These are phyloP conservation scores for Leptographium procerum DNA, from an alignment of 2,329 filamentous ascomycete genomes.

Conservation along the genomic window DNA sequence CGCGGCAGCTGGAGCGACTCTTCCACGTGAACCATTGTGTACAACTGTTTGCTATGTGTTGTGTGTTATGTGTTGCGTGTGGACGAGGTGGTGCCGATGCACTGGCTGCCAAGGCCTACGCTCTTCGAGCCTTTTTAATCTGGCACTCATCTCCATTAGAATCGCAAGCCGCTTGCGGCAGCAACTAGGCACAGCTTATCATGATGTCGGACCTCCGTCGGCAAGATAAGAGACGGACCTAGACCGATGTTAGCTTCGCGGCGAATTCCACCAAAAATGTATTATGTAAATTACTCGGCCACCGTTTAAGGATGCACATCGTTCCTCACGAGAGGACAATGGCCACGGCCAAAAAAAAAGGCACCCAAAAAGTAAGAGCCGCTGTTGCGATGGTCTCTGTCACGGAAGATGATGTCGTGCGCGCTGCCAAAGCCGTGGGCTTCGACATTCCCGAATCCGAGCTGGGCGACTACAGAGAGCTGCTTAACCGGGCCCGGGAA, in stretches of 20 bases:
- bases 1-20: conserved; percentile 8
- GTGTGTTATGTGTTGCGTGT: background rate
- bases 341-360: background rate
- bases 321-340: too few species aligned
- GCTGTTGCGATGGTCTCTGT: conserved; percentile 1
- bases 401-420: conserved; percentile 10
- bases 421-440: conserved; percentile 18
- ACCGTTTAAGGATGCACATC: too few species aligned
- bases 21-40: conserved; percentile 10
- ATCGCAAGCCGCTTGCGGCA: too few species aligned
- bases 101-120: background rate
- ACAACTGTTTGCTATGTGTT: background rate
- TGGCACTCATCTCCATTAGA: background rate
- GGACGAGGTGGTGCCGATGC: too few species aligned
- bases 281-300: background rate
- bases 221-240: background rate
- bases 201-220: background rate
- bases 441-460: conserved; percentile 17
- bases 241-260: background rate
- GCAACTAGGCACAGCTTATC: too few species aligned
- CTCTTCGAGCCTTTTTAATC: background rate
- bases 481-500: conserved; percentile 8
- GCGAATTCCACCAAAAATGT: background rate
- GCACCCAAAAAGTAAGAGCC: background rate
- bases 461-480: conserved; percentile 17